Evolutionary conservation across 78 protist species (phyloP), one percentile per base, ranked within the genome.

Genomic region (Dictyostelium firmibasis): DNA sequence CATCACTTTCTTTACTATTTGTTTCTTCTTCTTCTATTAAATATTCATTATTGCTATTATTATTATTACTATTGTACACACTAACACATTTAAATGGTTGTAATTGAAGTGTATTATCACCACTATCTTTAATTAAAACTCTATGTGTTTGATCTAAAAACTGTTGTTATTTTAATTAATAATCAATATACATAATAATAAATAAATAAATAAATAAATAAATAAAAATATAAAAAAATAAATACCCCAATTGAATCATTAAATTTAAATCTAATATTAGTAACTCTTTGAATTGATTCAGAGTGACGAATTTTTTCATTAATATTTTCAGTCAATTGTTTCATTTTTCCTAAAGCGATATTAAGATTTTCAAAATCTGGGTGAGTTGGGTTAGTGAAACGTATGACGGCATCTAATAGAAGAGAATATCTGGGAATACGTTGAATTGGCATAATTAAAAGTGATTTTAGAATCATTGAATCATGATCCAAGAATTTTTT

Each of bases 161-260:
- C 92, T 85, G 4, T 50, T 50, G 0, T 11, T 14, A 16, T 16
- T 13, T 50, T 16, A 16, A 50, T 50, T 16, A 50, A 16, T 50
- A 16, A 50, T 50, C 13, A 11, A 27, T 67, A 84, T 4, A 41
- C 3, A 47, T 2, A 47, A 53, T 14, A 8, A 62, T 29, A 62
- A 64, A 9, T 36, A 36, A 36, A 36, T 67, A 23, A 64, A 67
- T 23, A 29, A 25, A 8, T 83, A 3, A 23, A 14, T 2, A n/a
- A 35, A 38, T 7, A 60, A 38, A 38, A 18, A 50, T 50, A 14
- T 74, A 18, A 75, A 74, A 18, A 53, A 25, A 14, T 4, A n/a
- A 25, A 57, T 86, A 86, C 92, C 11, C 94, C 94, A 89, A 89
- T 81, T n/a, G 86, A 29, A 44, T 89, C 94, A 81, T 89, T 77